phyloP scores from a whole-genome alignment of 1,139 yeast genomes.

The Zhuliangozyma parablackwelliae region DNA sequence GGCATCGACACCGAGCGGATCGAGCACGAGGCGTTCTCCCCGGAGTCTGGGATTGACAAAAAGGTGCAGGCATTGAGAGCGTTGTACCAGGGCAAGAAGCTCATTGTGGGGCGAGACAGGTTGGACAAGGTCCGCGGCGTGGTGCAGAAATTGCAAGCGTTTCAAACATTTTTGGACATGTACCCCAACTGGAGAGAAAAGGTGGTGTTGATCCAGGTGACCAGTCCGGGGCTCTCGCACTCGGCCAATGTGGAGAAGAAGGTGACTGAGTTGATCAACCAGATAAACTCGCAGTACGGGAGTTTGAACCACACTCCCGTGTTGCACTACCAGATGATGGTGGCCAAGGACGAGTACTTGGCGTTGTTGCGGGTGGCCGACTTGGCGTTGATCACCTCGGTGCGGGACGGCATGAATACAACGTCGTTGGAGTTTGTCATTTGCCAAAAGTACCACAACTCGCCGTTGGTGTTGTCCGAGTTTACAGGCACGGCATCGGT shows the following conservation, averaged over 20 bases:
- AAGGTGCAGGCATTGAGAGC: constrained; percentile 51
- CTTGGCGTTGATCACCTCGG: constrained; percentile 80
- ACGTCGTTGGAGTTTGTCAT: constrained; percentile 89
- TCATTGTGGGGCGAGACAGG: constrained; percentile 81
- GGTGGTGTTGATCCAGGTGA: constrained; percentile 88
- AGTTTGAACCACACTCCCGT: constrained; percentile 77
- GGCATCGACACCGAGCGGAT: constrained; percentile 75
- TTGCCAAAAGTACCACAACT: constrained; percentile 69
- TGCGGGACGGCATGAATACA: constrained; percentile 95
- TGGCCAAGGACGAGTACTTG: constrained; percentile 83
- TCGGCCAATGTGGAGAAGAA: constrained; percentile 64
- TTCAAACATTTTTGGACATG: constrained; percentile 76
- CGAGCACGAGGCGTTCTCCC: constrained; percentile 52
- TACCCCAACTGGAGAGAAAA: constrained; percentile 89
- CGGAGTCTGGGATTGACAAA: constrained; percentile 23
- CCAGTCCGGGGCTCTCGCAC: constrained; percentile 68
- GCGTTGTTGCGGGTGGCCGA: constrained; percentile 89
- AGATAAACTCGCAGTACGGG: constrained; percentile 82
- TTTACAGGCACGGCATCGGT: constrained; percentile 90
- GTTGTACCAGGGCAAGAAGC: constrained; percentile 68
- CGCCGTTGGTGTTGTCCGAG: constrained; percentile 83
- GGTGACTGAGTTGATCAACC: constrained; percentile 72
- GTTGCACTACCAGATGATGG: constrained; percentile 85
- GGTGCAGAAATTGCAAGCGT: constrained; percentile 75
- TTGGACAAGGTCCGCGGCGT: constrained; percentile 80